Evolutionary conservation across 1,284 basidiomycete species (phyloP).

Genomic region (Kwoniella shivajii): DNA sequence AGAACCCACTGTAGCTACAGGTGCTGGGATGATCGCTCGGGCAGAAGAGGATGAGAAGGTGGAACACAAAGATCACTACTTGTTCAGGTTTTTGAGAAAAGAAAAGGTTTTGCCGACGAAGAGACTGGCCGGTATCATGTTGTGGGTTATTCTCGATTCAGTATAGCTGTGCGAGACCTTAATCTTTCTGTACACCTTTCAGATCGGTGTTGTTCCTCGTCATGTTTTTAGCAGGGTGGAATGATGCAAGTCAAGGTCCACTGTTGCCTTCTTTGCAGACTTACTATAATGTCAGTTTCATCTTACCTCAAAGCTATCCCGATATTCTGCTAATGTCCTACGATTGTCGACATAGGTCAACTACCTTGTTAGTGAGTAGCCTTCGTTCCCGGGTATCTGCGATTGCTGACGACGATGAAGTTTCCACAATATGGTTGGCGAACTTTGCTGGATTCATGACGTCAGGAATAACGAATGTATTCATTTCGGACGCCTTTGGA

Average conservation of each 20-base stretch:
- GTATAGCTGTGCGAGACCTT: slow-evolving; percentile 8
- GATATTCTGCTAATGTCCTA: neutral
- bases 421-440: slow-evolving; percentile 63
- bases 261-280: slow-evolving; percentile 63
- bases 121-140: slow-evolving; percentile 25
- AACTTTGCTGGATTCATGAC: slow-evolving; percentile 61
- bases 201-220: slow-evolving; percentile 38
- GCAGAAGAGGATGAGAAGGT: neutral
- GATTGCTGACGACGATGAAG: slow-evolving; percentile 57
- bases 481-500: slow-evolving; percentile 60
- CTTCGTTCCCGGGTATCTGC: slow-evolving; percentile 41
- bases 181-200: neutral
- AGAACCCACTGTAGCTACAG: slow-evolving; percentile 13
- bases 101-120: slow-evolving; percentile 30
- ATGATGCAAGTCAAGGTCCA: slow-evolving; percentile 65
- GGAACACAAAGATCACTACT: slow-evolving; percentile 5
- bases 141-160: slow-evolving; percentile 32
- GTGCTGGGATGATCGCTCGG: slow-evolving; percentile 8
- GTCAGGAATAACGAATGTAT: slow-evolving; percentile 59
- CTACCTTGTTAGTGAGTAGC: slow-evolving; percentile 41
- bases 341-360: slow-evolving; percentile 24
- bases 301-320: too few species aligned
- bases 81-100: slow-evolving; percentile 29
- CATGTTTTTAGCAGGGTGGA: slow-evolving; percentile 62
- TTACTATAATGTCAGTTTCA: slow-evolving; percentile 54